Evolutionary conservation across 306 rosid species (phyloP).

Genomic region (Morella rubra): DNA sequence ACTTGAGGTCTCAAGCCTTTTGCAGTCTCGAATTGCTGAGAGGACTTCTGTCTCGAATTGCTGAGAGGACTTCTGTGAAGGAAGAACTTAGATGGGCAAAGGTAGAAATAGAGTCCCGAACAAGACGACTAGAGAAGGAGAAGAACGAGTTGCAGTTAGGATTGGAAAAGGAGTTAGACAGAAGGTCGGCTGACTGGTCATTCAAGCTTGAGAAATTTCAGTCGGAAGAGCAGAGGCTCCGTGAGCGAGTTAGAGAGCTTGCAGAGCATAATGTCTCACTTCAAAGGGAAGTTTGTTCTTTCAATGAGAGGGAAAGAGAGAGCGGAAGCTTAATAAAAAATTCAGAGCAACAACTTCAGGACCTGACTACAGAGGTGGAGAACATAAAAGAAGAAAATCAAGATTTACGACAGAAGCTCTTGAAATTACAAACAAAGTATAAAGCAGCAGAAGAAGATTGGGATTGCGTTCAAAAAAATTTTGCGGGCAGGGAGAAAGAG

Average conservation of each 20-base stretch:
- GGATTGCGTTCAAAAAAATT: constrained; percentile 50
- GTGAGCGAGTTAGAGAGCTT: constrained; percentile 95
- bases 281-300: constrained; percentile 82
- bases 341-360: constrained; percentile 62
- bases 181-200: constrained; percentile 98
- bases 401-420: constrained; percentile 49
- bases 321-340: constrained; percentile 44
- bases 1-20: constrained; percentile 68
- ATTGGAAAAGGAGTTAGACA: constrained; percentile 85
- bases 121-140: constrained; percentile 74
- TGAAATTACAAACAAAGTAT: constrained; percentile 62
- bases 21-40: constrained; percentile 72
- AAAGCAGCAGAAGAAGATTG: constrained; percentile 58
- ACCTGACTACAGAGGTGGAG: constrained; percentile 50
- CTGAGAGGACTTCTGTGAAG: constrained; percentile 65
- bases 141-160: constrained; percentile 83
- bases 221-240: constrained; percentile 85
- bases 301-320: constrained; percentile 68
- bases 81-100: constrained; percentile 61
- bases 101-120: constrained; percentile 56
- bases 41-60: constrained; percentile 67
- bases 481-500: constrained; percentile 79
- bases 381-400: constrained; percentile 56
- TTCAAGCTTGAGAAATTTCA: constrained; percentile 84
- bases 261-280: constrained; percentile 96